These are phyloP conservation scores for Penicillium griseofulvum DNA, from an alignment of 2,329 filamentous ascomycete genomes.

Conservation along the genomic window DNA sequence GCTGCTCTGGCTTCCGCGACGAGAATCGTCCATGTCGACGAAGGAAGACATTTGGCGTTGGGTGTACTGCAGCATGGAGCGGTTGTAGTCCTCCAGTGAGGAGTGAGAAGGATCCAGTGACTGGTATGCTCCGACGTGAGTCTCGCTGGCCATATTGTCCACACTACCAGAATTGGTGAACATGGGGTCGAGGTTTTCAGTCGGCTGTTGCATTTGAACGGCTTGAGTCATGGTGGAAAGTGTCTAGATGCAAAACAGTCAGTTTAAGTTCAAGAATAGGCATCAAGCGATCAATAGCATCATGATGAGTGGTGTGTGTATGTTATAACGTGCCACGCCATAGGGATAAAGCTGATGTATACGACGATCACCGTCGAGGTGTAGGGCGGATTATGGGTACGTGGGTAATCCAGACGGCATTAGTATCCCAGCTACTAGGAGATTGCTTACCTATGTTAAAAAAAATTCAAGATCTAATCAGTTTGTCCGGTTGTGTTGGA, in stretches of 20 bases:
- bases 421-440: neutral
- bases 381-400: neutral
- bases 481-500: neutral
- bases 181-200: conserved; percentile 19
- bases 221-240: conserved; percentile 19
- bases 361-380: neutral
- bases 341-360: neutral
- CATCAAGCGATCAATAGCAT: neutral
- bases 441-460: conserved; percentile 12
- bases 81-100: conserved; percentile 40
- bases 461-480: neutral
- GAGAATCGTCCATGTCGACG: conserved; percentile 24
- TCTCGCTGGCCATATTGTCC: conserved; percentile 14
- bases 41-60: conserved; percentile 39
- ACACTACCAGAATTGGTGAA: conserved; percentile 18
- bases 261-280: neutral
- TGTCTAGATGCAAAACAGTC: conserved; percentile 4
- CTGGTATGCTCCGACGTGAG: conserved; percentile 17
- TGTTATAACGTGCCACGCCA: neutral
- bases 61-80: conserved; percentile 40
- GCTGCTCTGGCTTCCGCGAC: conserved; percentile 26
- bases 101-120: conserved; percentile 22
- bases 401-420: neutral
- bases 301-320: neutral
- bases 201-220: conserved; percentile 16